Percentiles rank a stretch among this genome's conserved stretches.
Evolutionary conservation across 768 basidiomycete species (phyloP).

Genomic region (Phanerochaete carnosa): DNA sequence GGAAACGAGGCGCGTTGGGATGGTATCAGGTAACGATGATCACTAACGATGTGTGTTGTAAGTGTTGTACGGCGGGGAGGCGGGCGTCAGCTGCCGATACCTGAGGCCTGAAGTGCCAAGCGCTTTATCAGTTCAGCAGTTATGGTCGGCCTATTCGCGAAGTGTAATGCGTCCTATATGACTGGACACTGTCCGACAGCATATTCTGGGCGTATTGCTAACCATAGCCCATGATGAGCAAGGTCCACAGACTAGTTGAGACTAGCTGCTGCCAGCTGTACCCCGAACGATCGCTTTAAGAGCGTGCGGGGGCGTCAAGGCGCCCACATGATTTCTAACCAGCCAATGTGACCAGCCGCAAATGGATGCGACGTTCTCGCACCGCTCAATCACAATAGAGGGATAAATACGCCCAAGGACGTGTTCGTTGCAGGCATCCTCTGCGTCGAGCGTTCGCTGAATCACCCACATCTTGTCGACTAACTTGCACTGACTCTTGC

Average conservation of each 20-base stretch:
- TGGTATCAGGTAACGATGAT: too few relatives aligned
- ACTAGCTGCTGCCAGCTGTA: too few relatives aligned
- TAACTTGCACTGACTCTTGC: not conserved
- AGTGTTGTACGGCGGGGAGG: too few relatives aligned
- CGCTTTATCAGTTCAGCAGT: too few relatives aligned
- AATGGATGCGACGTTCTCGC: not conserved
- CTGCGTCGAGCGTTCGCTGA: not conserved
- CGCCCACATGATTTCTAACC: not conserved
- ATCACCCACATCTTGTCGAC: not conserved
- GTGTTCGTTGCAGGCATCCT: not conserved
- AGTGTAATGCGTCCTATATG: not conserved
- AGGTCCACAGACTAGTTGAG: not conserved
- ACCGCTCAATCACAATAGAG: not conserved
- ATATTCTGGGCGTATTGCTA: not conserved
- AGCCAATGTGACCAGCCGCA: conserved; percentile 3
- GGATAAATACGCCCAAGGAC: not conserved
- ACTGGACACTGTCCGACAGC: not conserved
- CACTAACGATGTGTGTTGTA: too few relatives aligned
- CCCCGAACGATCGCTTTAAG: not conserved
- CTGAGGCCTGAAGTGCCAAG: too few relatives aligned
- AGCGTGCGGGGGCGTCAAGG: not conserved
- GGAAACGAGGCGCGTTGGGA: too few relatives aligned
- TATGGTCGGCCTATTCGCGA: too few relatives aligned
- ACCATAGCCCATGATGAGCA: not conserved
- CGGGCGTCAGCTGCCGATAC: too few relatives aligned